phyloP scores from a whole-genome alignment of 495 filamentous ascomycete species.

The Pseudomonodictys pantanalensis region DNA sequence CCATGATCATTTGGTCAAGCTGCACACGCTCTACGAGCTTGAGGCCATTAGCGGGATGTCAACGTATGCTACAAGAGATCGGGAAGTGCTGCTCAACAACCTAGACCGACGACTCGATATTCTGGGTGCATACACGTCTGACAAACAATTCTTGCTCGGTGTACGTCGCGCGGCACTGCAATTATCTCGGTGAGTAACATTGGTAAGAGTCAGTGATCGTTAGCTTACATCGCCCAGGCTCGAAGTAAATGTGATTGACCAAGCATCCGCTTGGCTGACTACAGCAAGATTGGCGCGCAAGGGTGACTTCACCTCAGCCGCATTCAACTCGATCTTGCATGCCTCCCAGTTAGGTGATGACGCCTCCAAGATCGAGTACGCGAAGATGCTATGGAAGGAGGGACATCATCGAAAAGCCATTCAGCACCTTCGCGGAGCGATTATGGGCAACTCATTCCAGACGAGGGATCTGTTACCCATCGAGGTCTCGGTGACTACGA shows the following conservation, averaged over 20 bases:
- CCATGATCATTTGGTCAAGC: slow-evolving; percentile 74
- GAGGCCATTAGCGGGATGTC: slow-evolving; percentile 66
- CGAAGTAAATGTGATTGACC: slow-evolving; percentile 59
- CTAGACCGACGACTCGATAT: slow-evolving; percentile 75
- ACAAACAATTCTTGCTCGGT: slow-evolving; percentile 94
- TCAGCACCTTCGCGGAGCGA: slow-evolving; percentile 79
- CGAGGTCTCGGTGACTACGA: slow-evolving; percentile 41
- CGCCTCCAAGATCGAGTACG: slow-evolving; percentile 88
- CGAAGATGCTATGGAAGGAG: slow-evolving; percentile 89
- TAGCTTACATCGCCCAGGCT: slow-evolving; percentile 37
- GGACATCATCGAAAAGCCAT: slow-evolving; percentile 94
- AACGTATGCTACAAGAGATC: slow-evolving; percentile 43
- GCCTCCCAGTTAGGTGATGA: slow-evolving; percentile 79
- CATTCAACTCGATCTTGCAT: slow-evolving; percentile 89
- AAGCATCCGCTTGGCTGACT: slow-evolving; percentile 80
- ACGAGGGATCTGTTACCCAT: slow-evolving; percentile 48
- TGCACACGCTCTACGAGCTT: slow-evolving; percentile 84
- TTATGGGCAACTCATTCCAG: slow-evolving; percentile 67
- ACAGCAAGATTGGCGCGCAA: slow-evolving; percentile 86
- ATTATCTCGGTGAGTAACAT: slow-evolving; percentile 55
- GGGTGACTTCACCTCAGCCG: slow-evolving; percentile 72
- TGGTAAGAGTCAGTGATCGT: background rate
- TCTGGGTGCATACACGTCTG: slow-evolving; percentile 77
- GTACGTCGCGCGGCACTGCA: slow-evolving; percentile 84
- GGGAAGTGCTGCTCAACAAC: slow-evolving; percentile 51